phyloP scores from a whole-genome alignment of 257 asterid species.

The Scutellaria galericulata region DNA sequence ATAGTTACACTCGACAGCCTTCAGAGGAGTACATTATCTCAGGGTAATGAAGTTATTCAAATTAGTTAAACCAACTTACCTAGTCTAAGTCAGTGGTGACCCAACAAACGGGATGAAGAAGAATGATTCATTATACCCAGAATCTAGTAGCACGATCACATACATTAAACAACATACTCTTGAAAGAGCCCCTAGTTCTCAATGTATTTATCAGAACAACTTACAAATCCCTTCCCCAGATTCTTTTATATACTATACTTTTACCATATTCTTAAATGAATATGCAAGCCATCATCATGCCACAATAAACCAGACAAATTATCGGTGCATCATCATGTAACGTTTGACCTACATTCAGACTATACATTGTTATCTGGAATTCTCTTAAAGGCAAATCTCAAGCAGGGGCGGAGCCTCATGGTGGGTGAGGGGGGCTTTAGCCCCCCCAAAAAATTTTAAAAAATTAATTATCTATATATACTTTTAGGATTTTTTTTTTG shows the following conservation, averaged over 20 bases:
- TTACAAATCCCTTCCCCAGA: not conserved
- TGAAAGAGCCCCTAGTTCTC: slow-evolving; percentile 6
- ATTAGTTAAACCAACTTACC: not conserved
- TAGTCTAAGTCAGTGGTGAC: not conserved
- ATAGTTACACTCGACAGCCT: not conserved
- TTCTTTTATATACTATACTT: not conserved
- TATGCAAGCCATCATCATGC: no score
- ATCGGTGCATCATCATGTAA: slow-evolving; percentile 6
- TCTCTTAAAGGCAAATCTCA: not conserved
- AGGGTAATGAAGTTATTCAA: not conserved
- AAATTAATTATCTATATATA: no score
- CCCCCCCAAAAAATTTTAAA: no score
- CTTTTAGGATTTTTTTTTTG: no score
- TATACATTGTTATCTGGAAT: not conserved
- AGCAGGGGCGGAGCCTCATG: no score
- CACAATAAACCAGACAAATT: no score
- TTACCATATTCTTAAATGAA: slow-evolving; percentile 14
- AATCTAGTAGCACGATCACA: slow-evolving; percentile 11
- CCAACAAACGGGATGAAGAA: not conserved
- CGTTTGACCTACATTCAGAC: not conserved
- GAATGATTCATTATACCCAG: not conserved
- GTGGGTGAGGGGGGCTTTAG: no score
- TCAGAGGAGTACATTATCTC: not conserved
- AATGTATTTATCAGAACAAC: not conserved
- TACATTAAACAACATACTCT: not conserved